Evolutionary conservation across 1,284 basidiomycete species (phyloP).

Genomic region (Cryptococcus sp.): DNA sequence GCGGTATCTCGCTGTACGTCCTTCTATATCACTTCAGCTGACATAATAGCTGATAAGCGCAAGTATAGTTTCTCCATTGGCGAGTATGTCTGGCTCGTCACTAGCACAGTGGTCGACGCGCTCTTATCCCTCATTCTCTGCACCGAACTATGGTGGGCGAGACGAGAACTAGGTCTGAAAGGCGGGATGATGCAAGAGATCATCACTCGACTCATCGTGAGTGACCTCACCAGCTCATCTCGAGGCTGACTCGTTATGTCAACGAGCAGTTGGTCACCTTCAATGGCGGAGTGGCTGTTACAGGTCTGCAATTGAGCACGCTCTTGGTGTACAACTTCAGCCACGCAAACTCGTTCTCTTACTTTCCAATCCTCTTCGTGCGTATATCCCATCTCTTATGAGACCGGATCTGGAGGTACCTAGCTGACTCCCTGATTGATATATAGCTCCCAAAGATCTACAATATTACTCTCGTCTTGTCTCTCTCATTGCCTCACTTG

Average conservation of each 20-base stretch:
- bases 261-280: constrained; percentile 39
- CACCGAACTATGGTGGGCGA: constrained; percentile 35
- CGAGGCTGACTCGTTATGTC: too few species aligned
- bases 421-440: neutral
- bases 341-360: constrained; percentile 20
- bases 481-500: constrained; percentile 27
- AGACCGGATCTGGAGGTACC: too few species aligned
- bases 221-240: too few species aligned
- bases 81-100: constrained; percentile 24
- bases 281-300: constrained; percentile 31
- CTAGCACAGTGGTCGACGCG: constrained; percentile 24
- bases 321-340: constrained; percentile 24
- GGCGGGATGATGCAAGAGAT: constrained; percentile 27
- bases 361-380: constrained; percentile 32
- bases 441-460: constrained; percentile 35
- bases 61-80: neutral
- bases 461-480: constrained; percentile 36
- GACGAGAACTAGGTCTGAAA: constrained; percentile 22
- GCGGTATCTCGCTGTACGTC: neutral
- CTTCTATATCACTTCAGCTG: neutral
- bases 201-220: constrained; percentile 27
- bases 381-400: constrained; percentile 4
- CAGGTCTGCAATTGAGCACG: constrained; percentile 22
- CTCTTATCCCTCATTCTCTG: constrained; percentile 23
- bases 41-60: neutral